Percentiles rank a stretch among this genome's conserved stretches.
Evolutionary conservation across 75 land plant genomes (phyloP).

Genomic region (Pinus albicaulis): DNA sequence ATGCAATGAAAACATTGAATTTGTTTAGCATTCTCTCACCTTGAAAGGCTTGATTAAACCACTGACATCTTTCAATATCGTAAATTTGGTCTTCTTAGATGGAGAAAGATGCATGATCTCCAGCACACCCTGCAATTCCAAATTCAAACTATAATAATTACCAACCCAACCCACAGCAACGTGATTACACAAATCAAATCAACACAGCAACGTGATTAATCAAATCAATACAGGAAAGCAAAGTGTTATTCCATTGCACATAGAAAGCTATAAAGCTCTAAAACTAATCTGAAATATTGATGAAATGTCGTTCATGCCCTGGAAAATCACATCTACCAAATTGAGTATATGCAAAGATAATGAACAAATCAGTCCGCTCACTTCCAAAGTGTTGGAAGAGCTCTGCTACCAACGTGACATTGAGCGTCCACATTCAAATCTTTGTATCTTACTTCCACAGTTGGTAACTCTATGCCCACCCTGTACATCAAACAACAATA

Average conservation of each 20-base stretch:
- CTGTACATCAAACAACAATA: slow-evolving; percentile 17
- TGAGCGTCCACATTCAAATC: slow-evolving; percentile 64
- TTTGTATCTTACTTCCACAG: slow-evolving; percentile 66
- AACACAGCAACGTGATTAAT: background rate
- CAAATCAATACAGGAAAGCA: background rate
- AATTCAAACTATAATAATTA: background rate
- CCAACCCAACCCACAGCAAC: background rate
- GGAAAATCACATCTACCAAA: background rate
- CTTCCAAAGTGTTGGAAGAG: slow-evolving; percentile 86
- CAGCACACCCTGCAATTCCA: background rate
- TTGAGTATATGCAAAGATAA: background rate
- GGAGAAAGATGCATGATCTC: background rate
- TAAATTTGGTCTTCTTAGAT: background rate
- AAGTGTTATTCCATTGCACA: background rate
- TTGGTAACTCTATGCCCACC: slow-evolving; percentile 67
- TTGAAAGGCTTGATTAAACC: slow-evolving; percentile 6
- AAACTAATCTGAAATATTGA: background rate
- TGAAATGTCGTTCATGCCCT: background rate
- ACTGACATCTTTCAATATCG: slow-evolving; percentile 12
- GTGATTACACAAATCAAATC: too few relatives aligned
- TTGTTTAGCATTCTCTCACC: background rate
- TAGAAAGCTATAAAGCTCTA: background rate
- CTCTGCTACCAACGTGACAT: slow-evolving; percentile 61
- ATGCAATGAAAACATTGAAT: too few relatives aligned
- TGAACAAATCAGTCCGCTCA: slow-evolving; percentile 17